These are phyloP conservation scores for Suillus decipiens DNA, from an alignment of 768 basidiomycete species.

Conservation along the genomic window DNA sequence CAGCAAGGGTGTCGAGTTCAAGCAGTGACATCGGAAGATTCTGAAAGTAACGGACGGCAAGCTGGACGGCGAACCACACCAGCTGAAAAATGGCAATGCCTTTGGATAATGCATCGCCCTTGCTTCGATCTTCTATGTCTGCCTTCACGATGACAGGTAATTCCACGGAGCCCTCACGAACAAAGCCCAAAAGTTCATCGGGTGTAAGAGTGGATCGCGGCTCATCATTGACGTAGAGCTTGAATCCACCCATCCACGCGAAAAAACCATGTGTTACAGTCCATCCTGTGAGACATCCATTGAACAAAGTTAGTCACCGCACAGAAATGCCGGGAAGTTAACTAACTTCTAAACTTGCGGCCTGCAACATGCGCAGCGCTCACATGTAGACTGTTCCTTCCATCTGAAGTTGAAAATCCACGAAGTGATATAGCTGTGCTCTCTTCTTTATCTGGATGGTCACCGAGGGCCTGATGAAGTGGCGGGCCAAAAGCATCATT, in stretches of 20 bases:
- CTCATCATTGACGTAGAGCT: not conserved
- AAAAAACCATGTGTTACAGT: slow-evolving; percentile 20
- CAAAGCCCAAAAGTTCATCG: too few relatives aligned
- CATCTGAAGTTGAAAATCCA: not conserved
- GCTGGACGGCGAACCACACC: too few relatives aligned
- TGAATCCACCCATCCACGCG: slow-evolving; percentile 20
- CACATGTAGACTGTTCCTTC: not conserved
- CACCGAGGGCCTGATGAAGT: not conserved
- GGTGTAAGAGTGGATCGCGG: too few relatives aligned
- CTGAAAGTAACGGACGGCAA: too few relatives aligned
- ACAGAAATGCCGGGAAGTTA: not conserved
- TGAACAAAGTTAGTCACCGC: not conserved
- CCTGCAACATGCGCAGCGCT: not conserved
- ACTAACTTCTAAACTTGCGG: not conserved
- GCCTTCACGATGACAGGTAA: too few relatives aligned
- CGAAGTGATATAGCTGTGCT: not conserved
- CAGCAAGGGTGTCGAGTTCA: slow-evolving; percentile 40
- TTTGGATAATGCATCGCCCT: too few relatives aligned
- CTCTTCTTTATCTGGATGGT: not conserved
- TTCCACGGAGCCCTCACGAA: too few relatives aligned
- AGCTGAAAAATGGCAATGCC: too few relatives aligned
- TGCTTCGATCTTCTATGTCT: too few relatives aligned
- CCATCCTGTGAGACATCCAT: not conserved
- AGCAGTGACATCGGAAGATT: slow-evolving; percentile 29
- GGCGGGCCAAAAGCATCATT: too few relatives aligned